Evolutionary conservation across 176 grass and related monocot genomes (phyloP).

Genomic region (Avena eriantha): DNA sequence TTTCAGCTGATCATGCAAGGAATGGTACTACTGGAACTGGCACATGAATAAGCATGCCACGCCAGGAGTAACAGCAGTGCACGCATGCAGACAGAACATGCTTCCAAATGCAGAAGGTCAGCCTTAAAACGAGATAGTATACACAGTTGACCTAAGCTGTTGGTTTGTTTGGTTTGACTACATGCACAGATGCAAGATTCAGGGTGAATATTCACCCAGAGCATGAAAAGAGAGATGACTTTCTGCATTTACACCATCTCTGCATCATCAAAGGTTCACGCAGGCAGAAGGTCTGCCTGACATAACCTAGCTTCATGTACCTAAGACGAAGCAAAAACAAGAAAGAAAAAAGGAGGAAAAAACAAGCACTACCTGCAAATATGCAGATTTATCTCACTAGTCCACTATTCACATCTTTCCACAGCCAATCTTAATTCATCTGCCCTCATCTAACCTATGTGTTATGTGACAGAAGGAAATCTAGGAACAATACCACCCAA

Average conservation of each 20-base stretch:
- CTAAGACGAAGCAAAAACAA: not conserved
- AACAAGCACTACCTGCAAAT: conserved; percentile 28
- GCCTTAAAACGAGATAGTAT: no score
- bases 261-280: not conserved
- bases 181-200: not conserved
- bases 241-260: conserved; percentile 41
- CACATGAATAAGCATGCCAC: no score
- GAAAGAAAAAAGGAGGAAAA: no score
- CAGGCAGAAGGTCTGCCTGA: not conserved
- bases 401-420: conserved; percentile 40
- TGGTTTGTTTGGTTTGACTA: no score
- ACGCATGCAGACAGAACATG: no score
- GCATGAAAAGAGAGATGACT: not conserved
- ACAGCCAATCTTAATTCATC: not conserved
- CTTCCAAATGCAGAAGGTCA: no score
- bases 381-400: conserved; percentile 38
- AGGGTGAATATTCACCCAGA: not conserved
- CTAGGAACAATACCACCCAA: conserved; percentile 31
- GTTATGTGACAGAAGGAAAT: conserved; percentile 34
- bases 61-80: no score
- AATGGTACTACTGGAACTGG: no score
- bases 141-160: no score
- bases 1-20: no score
- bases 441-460: conserved; percentile 33
- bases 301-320: not conserved